Base-by-base conservation (phyloP, 805 yeast species). In the Kodamaea hsintzibuensis region DNA sequence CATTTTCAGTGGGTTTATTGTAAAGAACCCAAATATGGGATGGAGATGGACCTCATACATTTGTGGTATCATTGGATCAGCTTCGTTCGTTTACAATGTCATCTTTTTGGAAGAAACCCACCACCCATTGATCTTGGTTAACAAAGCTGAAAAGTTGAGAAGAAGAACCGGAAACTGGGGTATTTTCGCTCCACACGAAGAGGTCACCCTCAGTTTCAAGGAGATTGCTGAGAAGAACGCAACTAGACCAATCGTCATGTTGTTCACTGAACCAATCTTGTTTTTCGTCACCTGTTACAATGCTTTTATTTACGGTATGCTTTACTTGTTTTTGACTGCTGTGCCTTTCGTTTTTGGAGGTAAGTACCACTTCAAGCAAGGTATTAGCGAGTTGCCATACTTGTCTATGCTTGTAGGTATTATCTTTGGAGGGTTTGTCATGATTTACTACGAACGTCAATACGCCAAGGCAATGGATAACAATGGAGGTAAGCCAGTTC, bases 11-110 rank as follows among this genome's bases (percentile, higher is more conserved):
- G 76, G 70, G 4, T 72, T 71, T 51, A 74, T 76, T 43, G 76
- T 78, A 14, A 72, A 71, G 46, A 68, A 72, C 40, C 60, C 62
- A 22, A 66, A 57, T 39, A 54, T 72, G 55, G 82, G 80, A 4
- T 85, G 89, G 89, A 70, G 88, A 59, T 81, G 86, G 80, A 73
- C 83, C 4, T 70, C 75, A 25, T 85, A 83, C 74, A 71, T 82
- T 51, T 66, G 74, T 9, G 86, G 82, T 2, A 71, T 77, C 1
- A 55, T 74, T 42, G 76, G 72, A 5, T 54, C 62, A 14, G 51
- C 57, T 9, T 57, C 82, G 9, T 61, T 80, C 35, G 50, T 68
- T 2, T 48, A 70, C n/a, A 64, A 67, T 18, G 57, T 76, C 0
- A 62, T 72, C 38, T 14, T 69, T 3, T 54, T 74, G 3, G 68